phyloP scores from a whole-genome alignment of 139 green algal genomes.

The Ettlia oleoabundans region DNA sequence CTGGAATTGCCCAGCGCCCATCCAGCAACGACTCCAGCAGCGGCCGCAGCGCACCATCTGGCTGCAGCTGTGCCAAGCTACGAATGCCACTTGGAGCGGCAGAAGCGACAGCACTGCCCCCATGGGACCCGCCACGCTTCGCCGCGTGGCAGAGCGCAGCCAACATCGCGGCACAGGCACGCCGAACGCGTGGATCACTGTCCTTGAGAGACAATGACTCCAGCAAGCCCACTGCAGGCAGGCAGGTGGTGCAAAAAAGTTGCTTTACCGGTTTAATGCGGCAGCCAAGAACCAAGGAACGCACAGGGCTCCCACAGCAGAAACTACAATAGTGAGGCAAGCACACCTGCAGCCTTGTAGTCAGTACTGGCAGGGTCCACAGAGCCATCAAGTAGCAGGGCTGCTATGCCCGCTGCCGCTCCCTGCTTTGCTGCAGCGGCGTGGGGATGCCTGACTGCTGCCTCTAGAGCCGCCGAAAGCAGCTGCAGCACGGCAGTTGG shows the following conservation, averaged over 20 bases:
- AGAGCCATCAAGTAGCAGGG: not conserved
- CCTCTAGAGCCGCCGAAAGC: not conserved
- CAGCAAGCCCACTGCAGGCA: constrained; percentile 1
- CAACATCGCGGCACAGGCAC: not conserved
- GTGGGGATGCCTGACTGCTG: not conserved
- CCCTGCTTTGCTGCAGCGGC: constrained; percentile 13
- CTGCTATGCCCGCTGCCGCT: constrained; percentile 4
- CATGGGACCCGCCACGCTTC: not conserved
- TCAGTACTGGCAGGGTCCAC: not conserved
- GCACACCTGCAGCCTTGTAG: not conserved
- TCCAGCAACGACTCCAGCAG: constrained; percentile 28
- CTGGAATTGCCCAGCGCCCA: constrained; percentile 22
- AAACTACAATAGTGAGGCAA: no score
- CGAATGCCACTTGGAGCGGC: no score
- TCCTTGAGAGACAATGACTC: constrained; percentile 4
- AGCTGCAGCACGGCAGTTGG: not conserved
- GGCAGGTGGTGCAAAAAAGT: not conserved
- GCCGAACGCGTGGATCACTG: not conserved
- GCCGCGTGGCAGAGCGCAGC: constrained; percentile 6
- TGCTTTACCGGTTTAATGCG: not conserved
- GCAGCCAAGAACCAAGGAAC: no score
- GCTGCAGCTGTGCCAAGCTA: constrained; percentile 11
- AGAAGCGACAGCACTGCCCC: not conserved
- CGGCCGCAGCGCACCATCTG: constrained; percentile 26
- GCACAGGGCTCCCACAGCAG: no score